phyloP scores from a whole-genome alignment of 148 eudicot genomes.

The Camellia japonica region DNA sequence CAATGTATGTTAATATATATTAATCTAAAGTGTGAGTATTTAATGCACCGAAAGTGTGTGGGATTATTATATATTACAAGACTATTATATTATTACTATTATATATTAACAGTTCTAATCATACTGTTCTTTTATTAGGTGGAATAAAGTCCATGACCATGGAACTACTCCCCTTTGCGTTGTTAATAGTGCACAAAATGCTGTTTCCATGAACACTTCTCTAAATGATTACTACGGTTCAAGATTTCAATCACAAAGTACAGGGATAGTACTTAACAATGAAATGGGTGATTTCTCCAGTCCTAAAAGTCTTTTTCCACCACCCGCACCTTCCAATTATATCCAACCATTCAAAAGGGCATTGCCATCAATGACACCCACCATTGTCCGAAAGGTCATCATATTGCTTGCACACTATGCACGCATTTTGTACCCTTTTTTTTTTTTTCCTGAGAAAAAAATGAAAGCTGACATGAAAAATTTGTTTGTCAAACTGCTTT shows the following conservation, averaged over 20 bases:
- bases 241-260: slow-evolving; percentile 24
- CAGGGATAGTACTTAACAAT: slow-evolving; percentile 37
- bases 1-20: no score
- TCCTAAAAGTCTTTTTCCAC: slow-evolving; percentile 22
- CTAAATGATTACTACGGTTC: slow-evolving; percentile 30
- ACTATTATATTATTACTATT: no score
- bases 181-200: slow-evolving; percentile 31
- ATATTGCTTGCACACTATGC: background rate
- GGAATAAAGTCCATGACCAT: slow-evolving; percentile 31
- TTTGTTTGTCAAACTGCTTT: background rate
- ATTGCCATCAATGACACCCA: slow-evolving; percentile 37
- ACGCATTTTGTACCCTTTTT: background rate
- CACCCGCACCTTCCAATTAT: slow-evolving; percentile 38
- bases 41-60: no score
- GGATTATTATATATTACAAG: no score
- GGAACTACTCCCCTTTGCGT: slow-evolving; percentile 42
- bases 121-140: slow-evolving; percentile 14
- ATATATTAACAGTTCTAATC: no score
- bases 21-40: no score
- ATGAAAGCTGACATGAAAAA: background rate
- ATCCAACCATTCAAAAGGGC: slow-evolving; percentile 34
- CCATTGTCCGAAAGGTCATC: slow-evolving; percentile 33
- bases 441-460: no score
- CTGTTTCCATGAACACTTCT: slow-evolving; percentile 35
- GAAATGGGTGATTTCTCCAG: slow-evolving; percentile 45